phyloP scores from a whole-genome alignment of 2,329 filamentous ascomycete genomes.

The Colletotrichum sp. region DNA sequence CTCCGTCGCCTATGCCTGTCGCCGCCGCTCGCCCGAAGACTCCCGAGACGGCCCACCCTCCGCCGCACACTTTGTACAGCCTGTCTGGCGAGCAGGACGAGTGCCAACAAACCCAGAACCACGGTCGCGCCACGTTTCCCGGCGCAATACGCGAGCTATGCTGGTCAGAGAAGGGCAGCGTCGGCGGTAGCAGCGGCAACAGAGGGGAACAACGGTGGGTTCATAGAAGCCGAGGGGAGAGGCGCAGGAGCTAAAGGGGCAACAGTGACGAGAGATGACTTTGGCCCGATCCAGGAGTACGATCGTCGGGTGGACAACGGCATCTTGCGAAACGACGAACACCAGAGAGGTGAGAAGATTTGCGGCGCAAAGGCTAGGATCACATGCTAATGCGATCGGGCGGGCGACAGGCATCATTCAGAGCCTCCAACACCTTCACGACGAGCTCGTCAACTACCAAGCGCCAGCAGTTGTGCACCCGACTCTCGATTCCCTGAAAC shows the following conservation, averaged over 20 bases:
- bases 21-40: neutral
- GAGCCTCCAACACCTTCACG: constrained; percentile 85
- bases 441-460: constrained; percentile 77
- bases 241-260: neutral
- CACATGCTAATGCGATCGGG: neutral
- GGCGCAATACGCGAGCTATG: neutral
- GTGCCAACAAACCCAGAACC: neutral
- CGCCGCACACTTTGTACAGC: neutral
- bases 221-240: neutral
- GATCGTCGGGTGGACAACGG: constrained; percentile 79
- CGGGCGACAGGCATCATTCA: constrained; percentile 76
- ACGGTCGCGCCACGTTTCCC: neutral
- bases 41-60: neutral
- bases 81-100: neutral
- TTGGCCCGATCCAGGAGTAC: constrained; percentile 87
- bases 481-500: constrained; percentile 71
- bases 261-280: constrained; percentile 31
- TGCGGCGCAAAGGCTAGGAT: neutral
- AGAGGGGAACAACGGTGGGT: constrained; percentile 4
- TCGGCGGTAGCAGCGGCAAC: constrained; percentile 17
- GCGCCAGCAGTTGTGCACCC: constrained; percentile 80
- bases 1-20: constrained; percentile 1
- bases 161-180: constrained; percentile 6
- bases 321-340: constrained; percentile 81
- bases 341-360: constrained; percentile 75